Evolutionary conservation across 176 grass and related monocot species (phyloP).

Genomic region (Bolboschoenus planiculmis): DNA sequence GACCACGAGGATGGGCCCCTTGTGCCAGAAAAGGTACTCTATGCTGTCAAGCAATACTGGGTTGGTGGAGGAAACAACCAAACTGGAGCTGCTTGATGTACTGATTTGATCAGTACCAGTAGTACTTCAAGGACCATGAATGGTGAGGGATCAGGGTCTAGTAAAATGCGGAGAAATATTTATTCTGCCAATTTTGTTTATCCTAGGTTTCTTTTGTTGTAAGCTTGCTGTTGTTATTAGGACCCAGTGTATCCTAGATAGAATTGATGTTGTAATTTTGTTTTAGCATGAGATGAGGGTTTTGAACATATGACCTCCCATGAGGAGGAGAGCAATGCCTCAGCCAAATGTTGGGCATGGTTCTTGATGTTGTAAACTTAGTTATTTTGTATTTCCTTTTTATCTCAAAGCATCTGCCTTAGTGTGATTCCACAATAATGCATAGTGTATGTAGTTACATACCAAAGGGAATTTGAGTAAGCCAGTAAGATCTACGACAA

Average conservation of each 20-base stretch:
- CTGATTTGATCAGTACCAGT: neutral
- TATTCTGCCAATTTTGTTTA: constrained; percentile 13
- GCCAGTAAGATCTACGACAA: no score
- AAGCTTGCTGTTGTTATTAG: neutral
- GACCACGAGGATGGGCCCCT: constrained; percentile 68
- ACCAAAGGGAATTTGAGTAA: neutral
- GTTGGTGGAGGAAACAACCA: constrained; percentile 48
- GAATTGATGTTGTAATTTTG: constrained; percentile 14
- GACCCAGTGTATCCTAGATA: neutral
- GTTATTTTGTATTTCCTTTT: neutral
- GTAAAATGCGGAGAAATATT: neutral
- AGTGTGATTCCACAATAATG: neutral
- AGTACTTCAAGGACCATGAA: neutral
- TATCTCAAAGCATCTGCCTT: neutral
- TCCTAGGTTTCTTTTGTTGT: constrained; percentile 12
- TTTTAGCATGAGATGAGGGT: constrained; percentile 1
- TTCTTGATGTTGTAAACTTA: constrained; percentile 14
- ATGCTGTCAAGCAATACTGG: constrained; percentile 77
- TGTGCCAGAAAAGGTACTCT: constrained; percentile 54
- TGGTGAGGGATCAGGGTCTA: neutral
- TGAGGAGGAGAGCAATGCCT: neutral
- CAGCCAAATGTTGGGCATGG: neutral
- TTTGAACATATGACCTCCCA: neutral
- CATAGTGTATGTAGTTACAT: neutral
- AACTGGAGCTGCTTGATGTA: constrained; percentile 44